A percentile compares a stretch with the other conserved stretches of the same genome.
Evolutionary conservation across 2,329 filamentous ascomycete species (phyloP).

Genomic region (Cadophora luteo-olivacea): DNA sequence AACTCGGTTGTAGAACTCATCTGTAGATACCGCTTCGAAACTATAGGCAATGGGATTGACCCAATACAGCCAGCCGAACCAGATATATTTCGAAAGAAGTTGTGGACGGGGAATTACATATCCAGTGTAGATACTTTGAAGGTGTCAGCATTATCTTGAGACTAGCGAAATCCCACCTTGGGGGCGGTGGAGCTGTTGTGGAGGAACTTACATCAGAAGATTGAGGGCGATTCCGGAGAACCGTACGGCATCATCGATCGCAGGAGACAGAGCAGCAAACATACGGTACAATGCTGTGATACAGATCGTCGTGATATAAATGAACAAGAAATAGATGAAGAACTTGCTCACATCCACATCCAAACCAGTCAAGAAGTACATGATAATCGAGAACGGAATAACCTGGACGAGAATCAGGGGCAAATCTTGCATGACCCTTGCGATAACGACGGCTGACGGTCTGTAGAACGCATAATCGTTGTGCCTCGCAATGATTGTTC

Average conservation of each 20-base stretch:
- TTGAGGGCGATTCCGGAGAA: conserved; percentile 69
- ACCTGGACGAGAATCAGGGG: conserved; percentile 65
- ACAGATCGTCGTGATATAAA: conserved; percentile 66
- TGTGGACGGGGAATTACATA: conserved; percentile 72
- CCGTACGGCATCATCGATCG: conserved; percentile 70
- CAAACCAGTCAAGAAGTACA: conserved; percentile 70
- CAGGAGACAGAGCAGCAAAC: conserved; percentile 68
- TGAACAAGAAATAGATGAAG: conserved; percentile 70
- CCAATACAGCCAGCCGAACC: conserved; percentile 66
- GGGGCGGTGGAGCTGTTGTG: neutral
- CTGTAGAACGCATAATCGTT: conserved; percentile 73
- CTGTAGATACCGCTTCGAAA: conserved; percentile 68
- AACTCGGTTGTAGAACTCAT: conserved; percentile 63
- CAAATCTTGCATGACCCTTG: conserved; percentile 68
- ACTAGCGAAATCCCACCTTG: too few species aligned
- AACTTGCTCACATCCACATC: conserved; percentile 66
- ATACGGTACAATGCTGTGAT: conserved; percentile 71
- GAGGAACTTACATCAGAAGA: conserved; percentile 53
- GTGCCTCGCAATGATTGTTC: conserved; percentile 72
- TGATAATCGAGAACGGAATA: conserved; percentile 64
- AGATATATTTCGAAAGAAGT: conserved; percentile 63
- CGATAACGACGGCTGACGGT: conserved; percentile 69
- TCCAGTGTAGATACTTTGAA: conserved; percentile 61
- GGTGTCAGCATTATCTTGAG: neutral
- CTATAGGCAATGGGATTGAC: conserved; percentile 58